phyloP scores from a whole-genome alignment of 495 filamentous ascomycete genomes.

The Aspergillus campestris region DNA sequence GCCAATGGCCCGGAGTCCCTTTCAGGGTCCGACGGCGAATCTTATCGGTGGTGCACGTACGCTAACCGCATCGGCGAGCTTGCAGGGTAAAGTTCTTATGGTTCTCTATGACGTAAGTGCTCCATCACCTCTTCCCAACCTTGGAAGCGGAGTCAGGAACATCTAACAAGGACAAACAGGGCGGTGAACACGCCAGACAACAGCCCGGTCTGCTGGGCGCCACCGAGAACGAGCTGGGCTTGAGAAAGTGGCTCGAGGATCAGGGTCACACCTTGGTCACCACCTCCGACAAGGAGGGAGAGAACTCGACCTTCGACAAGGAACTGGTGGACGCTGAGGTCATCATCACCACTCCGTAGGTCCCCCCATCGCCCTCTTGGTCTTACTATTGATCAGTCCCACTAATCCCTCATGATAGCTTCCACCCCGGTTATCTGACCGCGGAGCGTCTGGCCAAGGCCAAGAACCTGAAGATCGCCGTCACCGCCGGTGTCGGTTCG shows the following conservation, averaged over 20 bases:
- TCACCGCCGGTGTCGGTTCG: conserved; percentile 96
- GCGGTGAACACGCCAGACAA: conserved; percentile 59
- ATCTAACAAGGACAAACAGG: conserved; percentile 29
- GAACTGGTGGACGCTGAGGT: conserved; percentile 94
- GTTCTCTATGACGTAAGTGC: conserved; percentile 67
- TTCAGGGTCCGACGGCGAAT: conserved; percentile 27
- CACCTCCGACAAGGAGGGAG: conserved; percentile 94
- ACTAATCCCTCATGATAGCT: conserved; percentile 50
- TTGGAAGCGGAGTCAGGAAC: no score
- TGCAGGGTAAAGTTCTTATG: conserved; percentile 66
- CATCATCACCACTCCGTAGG: conserved; percentile 98
- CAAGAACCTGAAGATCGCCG: conserved; percentile 94
- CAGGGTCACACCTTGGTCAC: conserved; percentile 93
- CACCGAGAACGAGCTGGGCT: conserved; percentile 93
- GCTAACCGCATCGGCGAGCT: conserved; percentile 49
- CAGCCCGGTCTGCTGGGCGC: conserved; percentile 85
- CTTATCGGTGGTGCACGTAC: conserved; percentile 32
- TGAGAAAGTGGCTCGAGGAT: conserved; percentile 94
- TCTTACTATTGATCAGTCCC: not conserved
- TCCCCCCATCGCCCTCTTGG: conserved; percentile 5
- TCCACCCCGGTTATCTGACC: conserved; percentile 97
- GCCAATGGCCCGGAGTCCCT: conserved; percentile 13
- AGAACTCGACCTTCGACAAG: conserved; percentile 87
- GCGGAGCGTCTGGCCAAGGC: conserved; percentile 94
- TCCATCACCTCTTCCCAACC: not conserved